Evolutionary conservation across 2,329 filamentous ascomycete genomes (phyloP), one percentile per base, ranked within the genome.

Genomic region (Pezicula neosporulosa): DNA sequence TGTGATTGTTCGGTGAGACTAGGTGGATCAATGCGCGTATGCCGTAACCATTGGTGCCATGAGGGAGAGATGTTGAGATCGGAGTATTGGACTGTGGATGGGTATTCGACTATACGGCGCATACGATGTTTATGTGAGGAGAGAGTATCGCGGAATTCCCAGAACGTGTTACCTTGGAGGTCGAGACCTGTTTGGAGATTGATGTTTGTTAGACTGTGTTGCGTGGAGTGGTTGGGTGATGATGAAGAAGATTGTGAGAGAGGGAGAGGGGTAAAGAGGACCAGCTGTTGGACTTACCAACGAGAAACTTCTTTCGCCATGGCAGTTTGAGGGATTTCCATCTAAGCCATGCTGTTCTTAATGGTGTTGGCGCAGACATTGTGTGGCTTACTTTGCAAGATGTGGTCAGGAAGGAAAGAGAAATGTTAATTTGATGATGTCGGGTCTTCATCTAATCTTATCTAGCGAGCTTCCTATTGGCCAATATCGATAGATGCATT

Each of bases 1-100:
- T 64, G 66, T 6, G 69, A 62, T 66, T 86, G 82, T 65, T 87
- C 84, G 1, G 69, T 67, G 10, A 86, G 66, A 2, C 72, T 77
- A 1, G 84, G 84, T 2, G 83, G 72, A 0, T 76, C 65, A 2
- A 63, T 54, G 18, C 84, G 78, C 43, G 77, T 80, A 65, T 86
- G 75, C 15, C 84, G 80, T 45, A 87, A 73, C 84, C 84, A 87
- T 62, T 86, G 83, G 68, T 86, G 83, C 84, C 84, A 87, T 56
- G 77, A 74, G 10, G 84, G 83, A 47, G 77, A 71, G 53, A 86
- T 81, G 12, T 62, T 58, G 49, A 86, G 76, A 33, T 80, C 75
- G 60, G 74, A 78, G 61, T 74, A 72, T 64, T 81, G 80, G 3
- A 76, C 75, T 41, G 71, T 71, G 45, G 72, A 68, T 10, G 82